Evolutionary conservation across 1,284 basidiomycete species (phyloP).

Genomic region (Marasmius oreades): DNA sequence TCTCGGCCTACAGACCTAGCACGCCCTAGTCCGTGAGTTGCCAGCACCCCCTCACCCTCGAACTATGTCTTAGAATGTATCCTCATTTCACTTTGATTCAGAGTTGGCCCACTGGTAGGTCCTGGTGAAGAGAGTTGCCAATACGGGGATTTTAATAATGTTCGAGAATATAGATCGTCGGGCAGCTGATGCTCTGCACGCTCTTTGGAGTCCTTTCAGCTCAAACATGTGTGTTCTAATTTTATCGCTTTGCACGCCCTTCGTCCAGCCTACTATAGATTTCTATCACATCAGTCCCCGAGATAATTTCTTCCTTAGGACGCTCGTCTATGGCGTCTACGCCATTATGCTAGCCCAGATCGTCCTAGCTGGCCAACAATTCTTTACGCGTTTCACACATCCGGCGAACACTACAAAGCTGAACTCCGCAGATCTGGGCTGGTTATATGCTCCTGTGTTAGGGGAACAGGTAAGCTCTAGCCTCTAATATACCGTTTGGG

Average conservation of each 20-base stretch:
- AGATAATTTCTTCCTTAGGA: not conserved
- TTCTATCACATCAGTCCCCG: not conserved
- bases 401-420: not conserved
- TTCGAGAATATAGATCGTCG: not conserved
- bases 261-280: not conserved
- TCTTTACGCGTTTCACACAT: not conserved
- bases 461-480: not conserved
- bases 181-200: not conserved
- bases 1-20: too few relatives aligned
- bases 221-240: not conserved
- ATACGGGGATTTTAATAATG: too few relatives aligned
- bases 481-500: not conserved
- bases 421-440: not conserved
- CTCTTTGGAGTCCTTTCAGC: not conserved
- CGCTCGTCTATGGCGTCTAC: not conserved
- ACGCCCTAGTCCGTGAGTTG: too few relatives aligned
- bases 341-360: not conserved
- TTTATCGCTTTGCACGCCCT: not conserved
- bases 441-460: not conserved
- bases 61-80: too few relatives aligned
- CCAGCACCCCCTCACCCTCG: too few relatives aligned
- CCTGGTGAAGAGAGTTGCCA: too few relatives aligned
- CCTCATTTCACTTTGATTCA: too few relatives aligned
- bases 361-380: not conserved
- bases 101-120: too few relatives aligned